Base-by-base conservation (phyloP, 768 basidiomycete species). In the Lentinula detonsa region DNA sequence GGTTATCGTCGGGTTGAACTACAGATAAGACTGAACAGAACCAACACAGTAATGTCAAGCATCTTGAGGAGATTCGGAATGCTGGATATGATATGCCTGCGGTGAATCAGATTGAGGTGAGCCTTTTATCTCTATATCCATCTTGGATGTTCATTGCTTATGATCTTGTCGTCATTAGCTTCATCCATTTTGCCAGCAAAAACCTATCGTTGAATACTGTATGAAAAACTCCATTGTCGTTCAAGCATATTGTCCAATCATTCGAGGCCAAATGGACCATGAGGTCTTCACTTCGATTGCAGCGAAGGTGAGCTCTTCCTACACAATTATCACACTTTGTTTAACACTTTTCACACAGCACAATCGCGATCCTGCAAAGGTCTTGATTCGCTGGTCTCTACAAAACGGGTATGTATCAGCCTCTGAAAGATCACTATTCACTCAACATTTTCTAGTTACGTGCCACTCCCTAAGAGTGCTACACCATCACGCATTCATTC, bases 321-420 rank as follows among this genome's bases (percentile, higher is more conserved):
- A 31, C 28, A 28, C 28, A 28, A 3, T 28, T 9, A 11, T 53
- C 31, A 23, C 31, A 50, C 57, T 49, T n/a, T 21, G n/a, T 5
- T 16, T 34, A 53, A 11, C 28, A 3, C 34, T 21, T 61, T 39
- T 21, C 13, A 28, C 35, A 21, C 62, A 91, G 87, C 72, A 85
- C 64, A 71, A 73, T 45, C 82, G 84, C 59, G 83, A 86, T 45
- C 81, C 83, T 4, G 86, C 93, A 16, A 95, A 97, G 67, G 78
- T 96, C 49, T 81, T 97, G 15, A 75, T 97, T 60, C 84, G 95
- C 23, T 97, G 94, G 92, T 95, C 93, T 33, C 75, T 98, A 40
- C 95, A 97, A 71, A 84, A 81, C 68, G 86, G 86, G 90, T 90
- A 66, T 53, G 82, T 74, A 33, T 13, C 18, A 18, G 46, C 49